A percentile compares a stretch with the other conserved stretches of the same genome.
phyloP scores from a whole-genome alignment of 441 rosid genomes.

The Pelargonium cotyledonis region DNA sequence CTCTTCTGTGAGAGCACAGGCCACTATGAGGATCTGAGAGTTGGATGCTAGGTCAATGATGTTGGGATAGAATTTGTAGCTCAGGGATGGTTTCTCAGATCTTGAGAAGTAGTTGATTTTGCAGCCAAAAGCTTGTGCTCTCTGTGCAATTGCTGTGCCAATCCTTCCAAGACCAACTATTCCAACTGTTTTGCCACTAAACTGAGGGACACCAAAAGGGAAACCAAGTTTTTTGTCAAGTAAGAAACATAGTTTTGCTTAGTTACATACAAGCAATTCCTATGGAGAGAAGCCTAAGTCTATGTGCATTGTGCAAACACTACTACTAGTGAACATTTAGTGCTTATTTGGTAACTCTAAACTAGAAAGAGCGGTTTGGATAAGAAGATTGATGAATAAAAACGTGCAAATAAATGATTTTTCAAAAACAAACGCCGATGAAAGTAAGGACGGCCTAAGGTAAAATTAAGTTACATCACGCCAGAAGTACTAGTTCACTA shows the following conservation, averaged over 20 bases:
- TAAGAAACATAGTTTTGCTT: background rate
- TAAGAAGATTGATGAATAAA: too few species aligned
- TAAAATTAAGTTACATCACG: too few species aligned
- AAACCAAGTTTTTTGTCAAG: background rate
- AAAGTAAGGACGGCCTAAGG: too few species aligned
- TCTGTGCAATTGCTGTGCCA: constrained; percentile 53
- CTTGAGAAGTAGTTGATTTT: constrained; percentile 46
- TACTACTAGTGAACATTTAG: too few species aligned
- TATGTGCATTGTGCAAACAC: too few species aligned
- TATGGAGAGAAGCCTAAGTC: too few species aligned
- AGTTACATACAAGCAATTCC: too few species aligned
- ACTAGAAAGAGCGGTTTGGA: too few species aligned
- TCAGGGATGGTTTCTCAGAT: constrained; percentile 31
- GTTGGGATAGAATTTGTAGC: constrained; percentile 43
- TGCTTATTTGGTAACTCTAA: too few species aligned
- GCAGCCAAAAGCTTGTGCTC: constrained; percentile 59
- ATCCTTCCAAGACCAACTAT: constrained; percentile 61
- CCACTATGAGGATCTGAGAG: constrained; percentile 50
- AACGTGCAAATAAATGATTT: too few species aligned
- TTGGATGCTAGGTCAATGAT: constrained; percentile 43
- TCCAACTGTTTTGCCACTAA: constrained; percentile 51
- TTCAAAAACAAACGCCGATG: too few species aligned
- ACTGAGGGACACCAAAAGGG: constrained; percentile 26
- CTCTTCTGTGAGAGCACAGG: constrained; percentile 46
- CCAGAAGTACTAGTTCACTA: too few species aligned